Percentiles rank a stretch among this genome's conserved stretches.
These are phyloP conservation scores for Allium sativum DNA, from an alignment of 106 monocot genomes.

Conservation along the genomic window DNA sequence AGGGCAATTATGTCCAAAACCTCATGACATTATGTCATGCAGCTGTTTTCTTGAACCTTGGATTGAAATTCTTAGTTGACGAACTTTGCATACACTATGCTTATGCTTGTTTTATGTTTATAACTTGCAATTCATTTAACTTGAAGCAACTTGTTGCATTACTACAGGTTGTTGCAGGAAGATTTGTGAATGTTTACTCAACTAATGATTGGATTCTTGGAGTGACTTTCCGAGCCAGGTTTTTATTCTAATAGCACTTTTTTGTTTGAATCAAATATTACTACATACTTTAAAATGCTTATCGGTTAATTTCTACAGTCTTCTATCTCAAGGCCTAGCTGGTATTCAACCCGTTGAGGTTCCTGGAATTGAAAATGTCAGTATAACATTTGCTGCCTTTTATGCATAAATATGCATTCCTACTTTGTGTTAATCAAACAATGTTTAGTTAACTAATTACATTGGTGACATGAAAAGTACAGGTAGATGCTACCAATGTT, in stretches of 20 bases:
- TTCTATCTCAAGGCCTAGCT: conserved; percentile 80
- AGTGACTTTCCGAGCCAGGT: conserved; percentile 86
- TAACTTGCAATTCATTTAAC: no score
- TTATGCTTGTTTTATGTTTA: no score
- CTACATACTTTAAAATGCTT: not conserved
- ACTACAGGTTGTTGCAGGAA: conserved; percentile 63
- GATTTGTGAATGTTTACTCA: conserved; percentile 83
- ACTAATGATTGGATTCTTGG: conserved; percentile 96
- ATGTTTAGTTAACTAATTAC: not conserved
- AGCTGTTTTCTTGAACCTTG: no score
- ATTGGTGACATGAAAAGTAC: no score
- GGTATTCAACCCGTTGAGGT: conserved; percentile 80
- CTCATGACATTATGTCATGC: no score
- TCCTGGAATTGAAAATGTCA: conserved; percentile 80
- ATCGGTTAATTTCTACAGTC: conserved; percentile 27
- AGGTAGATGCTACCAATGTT: conserved; percentile 8
- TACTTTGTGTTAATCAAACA: not conserved
- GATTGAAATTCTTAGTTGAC: no score
- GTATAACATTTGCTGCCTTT: conserved; percentile 4
- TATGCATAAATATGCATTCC: not conserved
- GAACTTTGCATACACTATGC: no score
- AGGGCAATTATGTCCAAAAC: no score
- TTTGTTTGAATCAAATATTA: not conserved
- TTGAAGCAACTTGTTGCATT: no score
- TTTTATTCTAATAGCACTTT: not conserved